Evolutionary conservation across 768 basidiomycete genomes (phyloP).

Genomic region (Suillus americanus): DNA sequence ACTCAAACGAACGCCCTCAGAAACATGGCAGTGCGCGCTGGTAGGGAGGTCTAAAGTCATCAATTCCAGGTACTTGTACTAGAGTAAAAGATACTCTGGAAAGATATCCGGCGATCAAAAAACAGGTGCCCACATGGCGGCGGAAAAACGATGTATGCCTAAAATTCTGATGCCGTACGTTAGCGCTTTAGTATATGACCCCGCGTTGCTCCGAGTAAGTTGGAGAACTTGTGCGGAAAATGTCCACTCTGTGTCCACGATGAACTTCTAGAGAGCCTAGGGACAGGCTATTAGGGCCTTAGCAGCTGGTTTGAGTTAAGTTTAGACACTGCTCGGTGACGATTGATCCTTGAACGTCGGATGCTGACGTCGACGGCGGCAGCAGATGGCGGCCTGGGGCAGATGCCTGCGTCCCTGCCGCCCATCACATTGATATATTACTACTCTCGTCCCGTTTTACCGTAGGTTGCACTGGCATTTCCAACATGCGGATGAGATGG

Average conservation of each 20-base stretch:
- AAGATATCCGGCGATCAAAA: not conserved
- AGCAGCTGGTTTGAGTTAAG: not conserved
- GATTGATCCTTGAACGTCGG: not conserved
- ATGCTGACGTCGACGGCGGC: not conserved
- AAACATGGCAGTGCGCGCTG: slow-evolving; percentile 12
- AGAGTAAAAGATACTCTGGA: not conserved
- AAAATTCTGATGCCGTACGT: not conserved
- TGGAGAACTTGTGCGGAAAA: not conserved
- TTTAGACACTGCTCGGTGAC: not conserved
- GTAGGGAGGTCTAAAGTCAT: not conserved
- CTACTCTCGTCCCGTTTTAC: not conserved
- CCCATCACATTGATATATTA: not conserved
- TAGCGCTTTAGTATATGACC: not conserved
- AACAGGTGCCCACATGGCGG: not conserved
- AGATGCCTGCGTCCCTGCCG: not conserved
- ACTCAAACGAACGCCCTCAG: slow-evolving; percentile 1
- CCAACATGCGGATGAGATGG: not conserved
- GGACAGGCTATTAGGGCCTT: not conserved
- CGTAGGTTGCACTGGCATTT: not conserved
- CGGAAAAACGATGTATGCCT: not conserved
- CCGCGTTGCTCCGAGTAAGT: not conserved
- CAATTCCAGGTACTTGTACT: not conserved
- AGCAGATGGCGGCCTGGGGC: not conserved
- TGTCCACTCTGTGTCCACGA: not conserved
- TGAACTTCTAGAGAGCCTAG: not conserved